Conservation (phyloP, 805 yeast genomes). For the Yarrowia divulgata region DNA sequence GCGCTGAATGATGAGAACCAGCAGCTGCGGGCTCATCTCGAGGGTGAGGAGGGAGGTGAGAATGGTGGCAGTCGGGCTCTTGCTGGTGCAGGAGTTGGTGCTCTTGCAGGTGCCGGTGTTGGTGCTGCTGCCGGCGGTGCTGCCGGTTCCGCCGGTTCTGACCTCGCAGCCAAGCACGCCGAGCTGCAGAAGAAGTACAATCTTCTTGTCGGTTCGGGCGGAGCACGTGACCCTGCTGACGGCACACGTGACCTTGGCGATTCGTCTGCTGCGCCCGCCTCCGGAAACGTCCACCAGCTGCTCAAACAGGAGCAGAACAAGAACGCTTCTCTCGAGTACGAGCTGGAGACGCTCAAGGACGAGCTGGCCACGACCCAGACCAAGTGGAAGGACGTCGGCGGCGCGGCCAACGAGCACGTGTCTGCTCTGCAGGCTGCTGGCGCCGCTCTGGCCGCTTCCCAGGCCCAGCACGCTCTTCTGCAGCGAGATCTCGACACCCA, state of each 20-base stretch:
- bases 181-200: conserved; percentile 42
- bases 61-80: conserved; percentile 10
- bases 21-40: conserved; percentile 39
- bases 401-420: conserved; percentile 44
- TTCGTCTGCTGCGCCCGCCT: conserved; percentile 17
- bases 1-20: conserved; percentile 44
- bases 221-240: background rate
- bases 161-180: conserved; percentile 27
- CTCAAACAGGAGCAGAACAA: conserved; percentile 41
- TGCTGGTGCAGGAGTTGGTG: conserved; percentile 37
- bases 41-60: conserved; percentile 2
- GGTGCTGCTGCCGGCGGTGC: conserved; percentile 38
- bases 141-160: conserved; percentile 14
- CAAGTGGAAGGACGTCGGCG: conserved; percentile 42
- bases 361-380: conserved; percentile 42
- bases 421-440: conserved; percentile 45
- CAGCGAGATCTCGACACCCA: conserved; percentile 42
- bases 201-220: conserved; percentile 34
- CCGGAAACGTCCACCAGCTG: conserved; percentile 4
- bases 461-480: conserved; percentile 41
- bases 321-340: conserved; percentile 44
- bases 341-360: conserved; percentile 44
- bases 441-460: conserved; percentile 45
- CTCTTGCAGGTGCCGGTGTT: conserved; percentile 31
- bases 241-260: background rate